Percentiles rank a stretch among this genome's conserved stretches.
These are phyloP conservation scores for Rhododendron griersonianum DNA, from an alignment of 148 eudicot genomes.

Conservation along the genomic window DNA sequence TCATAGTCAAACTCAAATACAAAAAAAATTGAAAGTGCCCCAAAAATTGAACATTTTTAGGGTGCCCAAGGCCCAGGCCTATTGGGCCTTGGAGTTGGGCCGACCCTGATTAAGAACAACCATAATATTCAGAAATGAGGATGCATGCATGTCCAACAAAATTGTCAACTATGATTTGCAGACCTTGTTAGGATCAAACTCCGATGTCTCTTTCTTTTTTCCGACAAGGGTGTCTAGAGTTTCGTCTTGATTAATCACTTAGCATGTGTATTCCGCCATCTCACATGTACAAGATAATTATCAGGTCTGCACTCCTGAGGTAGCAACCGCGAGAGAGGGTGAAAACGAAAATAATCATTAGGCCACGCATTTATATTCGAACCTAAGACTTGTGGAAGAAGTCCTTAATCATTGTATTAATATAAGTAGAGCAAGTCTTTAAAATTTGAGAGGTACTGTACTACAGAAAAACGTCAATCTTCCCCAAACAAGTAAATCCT, in stretches of 20 bases:
- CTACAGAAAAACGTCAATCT: background rate
- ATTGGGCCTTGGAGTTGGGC: no score
- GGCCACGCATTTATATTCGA: background rate
- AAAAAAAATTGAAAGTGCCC: background rate
- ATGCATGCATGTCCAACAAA: background rate
- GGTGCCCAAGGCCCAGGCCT: no score
- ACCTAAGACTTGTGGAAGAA: background rate
- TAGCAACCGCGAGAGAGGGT: background rate
- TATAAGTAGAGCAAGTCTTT: background rate
- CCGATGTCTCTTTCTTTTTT: background rate
- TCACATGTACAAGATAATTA: background rate
- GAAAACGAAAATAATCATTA: background rate
- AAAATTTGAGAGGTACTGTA: background rate
- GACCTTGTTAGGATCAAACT: background rate
- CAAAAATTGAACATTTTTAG: no score
- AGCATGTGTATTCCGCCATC: background rate
- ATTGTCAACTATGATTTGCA: background rate
- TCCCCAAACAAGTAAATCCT: slow-evolving; percentile 20
- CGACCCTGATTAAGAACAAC: background rate
- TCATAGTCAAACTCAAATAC: no score
- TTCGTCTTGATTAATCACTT: background rate
- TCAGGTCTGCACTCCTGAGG: background rate
- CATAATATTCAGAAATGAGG: background rate
- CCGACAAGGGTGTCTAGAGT: background rate
- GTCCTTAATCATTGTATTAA: background rate